These are phyloP conservation scores for Annona squamosa DNA, from an alignment of 164 flowering plant genomes.

Conservation along the genomic window DNA sequence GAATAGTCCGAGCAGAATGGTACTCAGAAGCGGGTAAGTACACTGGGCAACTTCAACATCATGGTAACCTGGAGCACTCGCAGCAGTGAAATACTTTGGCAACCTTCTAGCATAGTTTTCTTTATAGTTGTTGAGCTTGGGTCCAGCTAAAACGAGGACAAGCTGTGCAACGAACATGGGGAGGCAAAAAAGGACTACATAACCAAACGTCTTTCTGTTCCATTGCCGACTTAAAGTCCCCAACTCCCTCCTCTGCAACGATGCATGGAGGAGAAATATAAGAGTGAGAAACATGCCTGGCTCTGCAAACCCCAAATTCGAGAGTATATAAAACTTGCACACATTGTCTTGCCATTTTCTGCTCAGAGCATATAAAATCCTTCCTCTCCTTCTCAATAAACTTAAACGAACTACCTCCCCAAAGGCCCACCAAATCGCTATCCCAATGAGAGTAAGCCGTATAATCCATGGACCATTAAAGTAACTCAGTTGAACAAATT, in stretches of 20 bases:
- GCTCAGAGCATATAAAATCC: constrained; percentile 35
- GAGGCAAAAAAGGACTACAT: constrained; percentile 57
- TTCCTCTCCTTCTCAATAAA: constrained; percentile 48
- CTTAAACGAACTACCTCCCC: constrained; percentile 71
- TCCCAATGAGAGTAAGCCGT: constrained; percentile 49
- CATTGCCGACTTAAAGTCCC: constrained; percentile 54
- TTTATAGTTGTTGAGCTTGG: constrained; percentile 32
- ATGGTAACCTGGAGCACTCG: constrained; percentile 18
- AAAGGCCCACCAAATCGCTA: constrained; percentile 80
- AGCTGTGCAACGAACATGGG: constrained; percentile 75
- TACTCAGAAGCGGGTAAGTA: constrained; percentile 84
- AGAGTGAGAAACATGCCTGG: constrained; percentile 82
- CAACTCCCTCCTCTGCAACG: constrained; percentile 55
- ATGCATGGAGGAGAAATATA: constrained; percentile 71
- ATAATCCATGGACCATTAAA: constrained; percentile 93
- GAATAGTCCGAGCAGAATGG: constrained; percentile 66
- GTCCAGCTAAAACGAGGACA: constrained; percentile 52
- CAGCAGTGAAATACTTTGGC: constrained; percentile 56
- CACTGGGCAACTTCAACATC: constrained; percentile 38
- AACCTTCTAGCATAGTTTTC: constrained; percentile 21
- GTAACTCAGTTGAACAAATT: constrained; percentile 50
- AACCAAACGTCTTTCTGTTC: constrained; percentile 64
- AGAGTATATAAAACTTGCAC: constrained; percentile 81
- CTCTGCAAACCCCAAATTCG: constrained; percentile 93
- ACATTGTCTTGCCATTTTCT: constrained; percentile 70